Evolutionary conservation across 345 rosid genomes (phyloP).

Genomic region (Atalantia buxifolia): DNA sequence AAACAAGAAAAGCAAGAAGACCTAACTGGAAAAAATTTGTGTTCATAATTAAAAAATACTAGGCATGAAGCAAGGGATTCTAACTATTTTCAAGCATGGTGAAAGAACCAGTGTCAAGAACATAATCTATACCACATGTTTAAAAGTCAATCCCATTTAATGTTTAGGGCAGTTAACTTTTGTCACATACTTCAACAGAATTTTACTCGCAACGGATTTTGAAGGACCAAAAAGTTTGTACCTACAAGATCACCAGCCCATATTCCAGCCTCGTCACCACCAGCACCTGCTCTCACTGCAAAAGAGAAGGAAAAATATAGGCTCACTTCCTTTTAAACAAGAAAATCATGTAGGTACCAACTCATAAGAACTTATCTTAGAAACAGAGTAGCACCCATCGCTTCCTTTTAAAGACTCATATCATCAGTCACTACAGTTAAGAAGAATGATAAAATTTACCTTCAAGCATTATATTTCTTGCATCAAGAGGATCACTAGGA

Average conservation of each 20-base stretch:
- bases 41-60: neutral
- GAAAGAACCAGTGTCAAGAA: neutral
- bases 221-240: constrained; percentile 61
- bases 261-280: constrained; percentile 98
- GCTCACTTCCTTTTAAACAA: too few species aligned
- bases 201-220: constrained; percentile 15
- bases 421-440: neutral
- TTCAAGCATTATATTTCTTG: constrained; percentile 96
- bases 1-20: neutral
- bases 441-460: constrained; percentile 41
- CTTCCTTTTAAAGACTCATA: neutral
- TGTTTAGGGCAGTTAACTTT: constrained; percentile 6
- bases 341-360: neutral
- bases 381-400: neutral
- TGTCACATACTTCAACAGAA: neutral
- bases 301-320: constrained; percentile 12
- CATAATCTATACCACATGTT: neutral
- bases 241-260: constrained; percentile 99
- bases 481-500: constrained; percentile 93
- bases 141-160: neutral
- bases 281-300: constrained; percentile 98
- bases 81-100: neutral
- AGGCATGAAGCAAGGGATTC: neutral
- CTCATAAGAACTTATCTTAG: too few species aligned
- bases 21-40: neutral